A percentile compares a stretch with the other conserved stretches of the same genome.
Evolutionary conservation across 1,139 yeast species (phyloP).

Genomic region (Sporopachydermia cereana): DNA sequence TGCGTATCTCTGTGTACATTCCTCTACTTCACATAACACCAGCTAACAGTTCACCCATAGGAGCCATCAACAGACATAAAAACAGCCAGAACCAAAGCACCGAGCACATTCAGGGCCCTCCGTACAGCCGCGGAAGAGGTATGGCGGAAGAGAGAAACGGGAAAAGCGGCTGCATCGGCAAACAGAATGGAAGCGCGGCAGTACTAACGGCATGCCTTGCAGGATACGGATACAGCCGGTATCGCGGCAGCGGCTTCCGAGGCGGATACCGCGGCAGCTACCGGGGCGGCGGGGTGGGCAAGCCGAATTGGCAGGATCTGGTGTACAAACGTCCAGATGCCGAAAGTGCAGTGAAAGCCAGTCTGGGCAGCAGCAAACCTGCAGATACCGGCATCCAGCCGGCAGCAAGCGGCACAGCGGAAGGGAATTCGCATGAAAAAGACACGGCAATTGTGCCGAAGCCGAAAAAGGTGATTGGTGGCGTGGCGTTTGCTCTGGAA

Average conservation of each 20-base stretch:
- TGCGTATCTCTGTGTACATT: too few species aligned
- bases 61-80: slow-evolving; percentile 4
- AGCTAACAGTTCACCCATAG: not conserved
- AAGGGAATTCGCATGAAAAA: not conserved
- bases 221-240: not conserved
- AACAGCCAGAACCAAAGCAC: slow-evolving; percentile 1
- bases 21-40: not conserved
- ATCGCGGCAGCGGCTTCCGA: not conserved
- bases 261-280: not conserved
- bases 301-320: not conserved
- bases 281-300: not conserved
- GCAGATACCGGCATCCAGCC: not conserved
- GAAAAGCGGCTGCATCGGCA: not conserved
- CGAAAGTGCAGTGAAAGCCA: too few species aligned
- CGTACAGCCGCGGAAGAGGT: not conserved
- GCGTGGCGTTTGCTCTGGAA: slow-evolving; percentile 1
- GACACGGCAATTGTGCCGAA: not conserved
- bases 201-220: not conserved
- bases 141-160: not conserved
- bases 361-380: too few species aligned
- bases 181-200: not conserved
- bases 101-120: not conserved
- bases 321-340: not conserved
- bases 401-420: not conserved
- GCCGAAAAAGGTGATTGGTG: slow-evolving; percentile 2